Percentiles rank a stretch among this genome's conserved stretches.
Evolutionary conservation across 768 basidiomycete species (phyloP).

Genomic region (Cyclocybe cylindracea): DNA sequence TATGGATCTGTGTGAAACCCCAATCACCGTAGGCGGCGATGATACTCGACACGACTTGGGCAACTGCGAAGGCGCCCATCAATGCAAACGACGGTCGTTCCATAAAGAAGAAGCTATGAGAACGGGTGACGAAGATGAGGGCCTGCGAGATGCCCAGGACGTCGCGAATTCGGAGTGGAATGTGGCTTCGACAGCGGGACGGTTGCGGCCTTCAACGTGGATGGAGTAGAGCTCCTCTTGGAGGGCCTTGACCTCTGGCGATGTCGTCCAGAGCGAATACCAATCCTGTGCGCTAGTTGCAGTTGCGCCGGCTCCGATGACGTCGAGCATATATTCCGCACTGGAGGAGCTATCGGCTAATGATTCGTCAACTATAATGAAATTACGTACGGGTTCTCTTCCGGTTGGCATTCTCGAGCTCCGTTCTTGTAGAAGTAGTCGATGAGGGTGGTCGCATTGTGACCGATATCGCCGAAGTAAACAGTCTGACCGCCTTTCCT

Average conservation of each 20-base stretch:
- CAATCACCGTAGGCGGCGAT: slow-evolving; percentile 94
- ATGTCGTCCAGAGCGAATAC: slow-evolving; percentile 55
- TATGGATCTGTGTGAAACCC: slow-evolving; percentile 85
- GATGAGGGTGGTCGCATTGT: slow-evolving; percentile 61
- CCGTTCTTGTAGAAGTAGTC: slow-evolving; percentile 78
- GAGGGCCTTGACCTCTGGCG: slow-evolving; percentile 40
- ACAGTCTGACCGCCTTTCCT: slow-evolving; percentile 77
- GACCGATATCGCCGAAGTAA: slow-evolving; percentile 74
- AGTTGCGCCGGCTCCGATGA: slow-evolving; percentile 74
- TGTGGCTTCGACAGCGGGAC: slow-evolving; percentile 34
- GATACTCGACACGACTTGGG: slow-evolving; percentile 94
- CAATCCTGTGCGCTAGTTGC: slow-evolving; percentile 57
- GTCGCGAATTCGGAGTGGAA: slow-evolving; percentile 52
- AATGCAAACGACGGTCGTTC: slow-evolving; percentile 95
- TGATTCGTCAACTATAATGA: neutral
- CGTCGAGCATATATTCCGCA: slow-evolving; percentile 68
- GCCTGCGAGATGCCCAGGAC: slow-evolving; percentile 88
- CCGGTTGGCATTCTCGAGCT: slow-evolving; percentile 55
- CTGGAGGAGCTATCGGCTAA: slow-evolving; percentile 23
- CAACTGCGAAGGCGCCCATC: slow-evolving; percentile 86
- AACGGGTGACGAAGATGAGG: slow-evolving; percentile 93
- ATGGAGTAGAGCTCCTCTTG: slow-evolving; percentile 46
- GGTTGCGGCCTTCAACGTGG: slow-evolving; percentile 46
- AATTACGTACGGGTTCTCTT: slow-evolving; percentile 69
- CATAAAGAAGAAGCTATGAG: slow-evolving; percentile 96